Base-by-base conservation (phyloP, 805 yeast species). In the Saccharomycopsis fibuligera region DNA sequence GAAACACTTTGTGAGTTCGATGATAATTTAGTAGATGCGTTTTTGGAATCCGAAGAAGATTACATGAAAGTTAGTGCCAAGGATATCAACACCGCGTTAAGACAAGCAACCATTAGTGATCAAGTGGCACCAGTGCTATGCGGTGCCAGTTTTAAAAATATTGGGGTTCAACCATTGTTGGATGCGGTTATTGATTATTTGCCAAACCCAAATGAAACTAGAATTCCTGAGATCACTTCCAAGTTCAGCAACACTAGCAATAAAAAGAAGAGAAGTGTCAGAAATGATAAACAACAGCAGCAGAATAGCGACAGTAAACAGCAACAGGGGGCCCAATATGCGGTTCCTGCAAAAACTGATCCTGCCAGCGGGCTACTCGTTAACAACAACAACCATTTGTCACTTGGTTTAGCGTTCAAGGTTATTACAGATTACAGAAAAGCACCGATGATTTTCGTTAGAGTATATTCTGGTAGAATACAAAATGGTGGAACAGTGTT, bases 151-250 rank as follows among this genome's bases (percentile, higher is more conserved):
- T 93, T 91, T 66, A 76, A 74, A 56, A 91, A 91, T 62, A 85
- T 91, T 41, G 99, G 99, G 23, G 96, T 93, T 2, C 98, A 93
- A 72, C 90, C 90, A 21, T 96, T 91, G 33, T 74, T 93, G 58
- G 97, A 93, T 66, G 93, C 97, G 36, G 96, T 93, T 52, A 91
- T 91, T 56, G 97, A 91, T 65, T 93, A 81, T 68, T 76, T 93
- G 60, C 98, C 99, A 0, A 79, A 89, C 1, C 98, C 98, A 1
- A 55, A 74, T 2, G 89, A 89, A 53, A 70, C 74, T 0, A 61
- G 61, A 1, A 56, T 74, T 2, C 93, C 95, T 0, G 79, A 78
- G 41, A 71, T 83, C 2, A 55, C 68, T 14, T 56, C 55, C 3
- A 57, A 10, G 19, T 54, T 49, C 45, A 47, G 45, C 48, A 57